phyloP scores from a whole-genome alignment of 805 yeast species.

The Blastobotrys chiropterorum region DNA sequence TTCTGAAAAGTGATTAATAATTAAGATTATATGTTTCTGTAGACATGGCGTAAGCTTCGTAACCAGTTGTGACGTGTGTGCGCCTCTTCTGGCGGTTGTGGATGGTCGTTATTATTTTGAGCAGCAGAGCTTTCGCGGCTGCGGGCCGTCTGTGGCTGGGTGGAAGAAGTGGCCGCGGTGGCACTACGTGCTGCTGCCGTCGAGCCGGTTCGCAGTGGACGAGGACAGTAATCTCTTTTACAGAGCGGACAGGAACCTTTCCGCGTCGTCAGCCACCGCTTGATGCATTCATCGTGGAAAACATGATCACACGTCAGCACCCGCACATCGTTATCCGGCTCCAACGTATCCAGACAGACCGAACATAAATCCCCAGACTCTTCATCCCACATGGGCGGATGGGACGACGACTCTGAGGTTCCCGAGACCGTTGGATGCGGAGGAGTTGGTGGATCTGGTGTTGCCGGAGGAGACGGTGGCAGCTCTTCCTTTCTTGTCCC shows the following conservation, averaged over 20 bases:
- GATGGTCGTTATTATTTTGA: too few relatives aligned
- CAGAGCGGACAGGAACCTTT: constrained; percentile 83
- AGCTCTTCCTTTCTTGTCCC: not conserved
- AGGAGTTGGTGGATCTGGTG: not conserved
- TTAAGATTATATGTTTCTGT: not conserved
- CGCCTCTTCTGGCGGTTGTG: too few relatives aligned
- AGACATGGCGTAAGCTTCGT: not conserved
- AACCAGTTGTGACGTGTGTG: not conserved
- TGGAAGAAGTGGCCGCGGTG: not conserved
- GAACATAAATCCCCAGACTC: constrained; percentile 58
- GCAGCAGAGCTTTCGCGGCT: too few relatives aligned
- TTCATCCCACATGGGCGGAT: not conserved
- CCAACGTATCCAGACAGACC: constrained; percentile 64
- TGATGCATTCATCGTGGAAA: constrained; percentile 71
- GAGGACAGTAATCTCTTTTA: constrained; percentile 53
- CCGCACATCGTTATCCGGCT: constrained; percentile 57
- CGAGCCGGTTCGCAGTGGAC: constrained; percentile 4
- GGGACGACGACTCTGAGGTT: not conserved
- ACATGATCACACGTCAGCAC: constrained; percentile 79
- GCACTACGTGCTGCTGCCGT: not conserved
- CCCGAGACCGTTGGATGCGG: not conserved
- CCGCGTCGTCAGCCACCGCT: constrained; percentile 72
- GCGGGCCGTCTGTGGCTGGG: not conserved
- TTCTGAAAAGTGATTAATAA: too few relatives aligned
- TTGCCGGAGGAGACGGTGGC: not conserved